A percentile compares a stretch with the other conserved stretches of the same genome.
These are phyloP conservation scores for Mycena vitilis DNA, from an alignment of 768 basidiomycete species.

Conservation along the genomic window DNA sequence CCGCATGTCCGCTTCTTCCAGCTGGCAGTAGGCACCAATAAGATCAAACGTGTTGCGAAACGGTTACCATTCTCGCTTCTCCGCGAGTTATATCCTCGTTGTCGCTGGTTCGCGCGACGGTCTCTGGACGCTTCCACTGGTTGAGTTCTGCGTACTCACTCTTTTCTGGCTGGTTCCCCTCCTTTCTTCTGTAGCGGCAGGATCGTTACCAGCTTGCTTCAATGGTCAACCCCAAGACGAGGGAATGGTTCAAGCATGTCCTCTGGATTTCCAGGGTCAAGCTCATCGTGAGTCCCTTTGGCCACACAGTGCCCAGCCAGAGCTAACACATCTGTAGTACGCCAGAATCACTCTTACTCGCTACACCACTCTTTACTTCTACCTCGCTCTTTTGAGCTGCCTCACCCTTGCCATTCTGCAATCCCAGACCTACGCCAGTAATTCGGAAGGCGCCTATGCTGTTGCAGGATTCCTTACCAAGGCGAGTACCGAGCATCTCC, in stretches of 20 bases:
- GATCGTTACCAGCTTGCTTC: slow-evolving; percentile 30
- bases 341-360: slow-evolving; percentile 61
- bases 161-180: slow-evolving; percentile 30
- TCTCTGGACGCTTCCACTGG: slow-evolving; percentile 20
- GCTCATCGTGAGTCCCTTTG: slow-evolving; percentile 31
- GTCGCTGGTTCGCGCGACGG: background rate
- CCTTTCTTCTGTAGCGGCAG: slow-evolving; percentile 33
- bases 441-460: slow-evolving; percentile 46
- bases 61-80: slow-evolving; percentile 6
- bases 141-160: slow-evolving; percentile 21
- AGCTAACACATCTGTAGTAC: slow-evolving; percentile 47
- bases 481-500: slow-evolving; percentile 38
- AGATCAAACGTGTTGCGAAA: background rate
- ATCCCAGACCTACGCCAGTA: slow-evolving; percentile 50
- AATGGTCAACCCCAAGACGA: slow-evolving; percentile 28
- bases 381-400: slow-evolving; percentile 56
- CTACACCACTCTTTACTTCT: slow-evolving; percentile 60
- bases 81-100: slow-evolving; percentile 1
- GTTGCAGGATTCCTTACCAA: slow-evolving; percentile 45
- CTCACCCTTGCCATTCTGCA: slow-evolving; percentile 56
- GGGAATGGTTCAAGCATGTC: slow-evolving; percentile 33
- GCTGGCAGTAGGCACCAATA: too few relatives aligned
- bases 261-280: slow-evolving; percentile 37
- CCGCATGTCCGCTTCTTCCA: too few relatives aligned
- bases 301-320: background rate